These are phyloP conservation scores for Jasminum sambac DNA, from an alignment of 257 asterid species.

Conservation along the genomic window DNA sequence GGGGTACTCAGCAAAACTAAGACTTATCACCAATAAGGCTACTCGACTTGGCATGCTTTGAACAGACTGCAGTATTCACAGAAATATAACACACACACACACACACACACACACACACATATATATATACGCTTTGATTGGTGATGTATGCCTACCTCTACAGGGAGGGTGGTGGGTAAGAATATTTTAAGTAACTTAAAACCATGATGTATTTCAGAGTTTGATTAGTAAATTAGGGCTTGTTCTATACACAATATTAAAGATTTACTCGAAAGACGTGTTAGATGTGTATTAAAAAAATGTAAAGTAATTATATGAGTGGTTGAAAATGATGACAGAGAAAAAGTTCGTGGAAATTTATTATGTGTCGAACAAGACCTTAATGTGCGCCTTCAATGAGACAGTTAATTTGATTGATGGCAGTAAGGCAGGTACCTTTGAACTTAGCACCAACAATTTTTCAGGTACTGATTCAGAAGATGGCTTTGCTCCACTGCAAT, in stretches of 20 bases:
- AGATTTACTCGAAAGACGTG: too few species aligned
- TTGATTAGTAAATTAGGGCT: not conserved
- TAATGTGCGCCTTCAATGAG: not conserved
- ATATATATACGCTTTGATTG: not conserved
- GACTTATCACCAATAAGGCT: not conserved
- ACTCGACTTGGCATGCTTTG: not conserved
- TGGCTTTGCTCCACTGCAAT: slow-evolving; percentile 91
- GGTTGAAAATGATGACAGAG: too few species aligned
- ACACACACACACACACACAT: too few species aligned
- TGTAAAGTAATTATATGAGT: too few species aligned
- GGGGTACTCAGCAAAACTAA: not conserved
- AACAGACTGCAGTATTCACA: not conserved
- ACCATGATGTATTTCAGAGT: not conserved
- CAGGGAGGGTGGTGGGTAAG: too few species aligned
- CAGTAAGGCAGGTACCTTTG: slow-evolving; percentile 53
- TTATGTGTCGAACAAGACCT: too few species aligned
- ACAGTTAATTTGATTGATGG: not conserved
- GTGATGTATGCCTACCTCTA: too few species aligned
- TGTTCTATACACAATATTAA: too few species aligned
- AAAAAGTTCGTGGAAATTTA: too few species aligned
- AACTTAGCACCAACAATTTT: slow-evolving; percentile 67
- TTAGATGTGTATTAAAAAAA: too few species aligned
- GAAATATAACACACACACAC: too few species aligned
- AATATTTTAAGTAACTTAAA: not conserved
- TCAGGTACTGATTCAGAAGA: slow-evolving; percentile 51